Evolutionary conservation across 2,329 filamentous ascomycete species (phyloP), one percentile per base, ranked within the genome.

Genomic region (Aspergillus jensenii): DNA sequence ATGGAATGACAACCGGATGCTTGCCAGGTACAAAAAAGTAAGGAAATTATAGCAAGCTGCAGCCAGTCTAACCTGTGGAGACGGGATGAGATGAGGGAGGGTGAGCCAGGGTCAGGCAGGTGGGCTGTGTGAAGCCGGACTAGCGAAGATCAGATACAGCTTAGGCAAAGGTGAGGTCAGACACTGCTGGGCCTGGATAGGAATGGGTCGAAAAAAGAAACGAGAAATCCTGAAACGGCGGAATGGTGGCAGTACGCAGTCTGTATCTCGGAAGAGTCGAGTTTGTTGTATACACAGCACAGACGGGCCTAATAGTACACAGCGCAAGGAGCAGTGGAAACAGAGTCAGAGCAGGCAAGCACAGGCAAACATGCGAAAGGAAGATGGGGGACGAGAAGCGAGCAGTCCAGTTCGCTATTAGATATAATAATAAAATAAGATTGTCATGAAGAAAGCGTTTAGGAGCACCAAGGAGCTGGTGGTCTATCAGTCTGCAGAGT

Each of bases 51-150:
- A 37, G 21, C 44, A 37, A 49, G 44, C 54, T 62, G 59, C 56
- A 58, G 58, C 27, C 9, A 3, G 56, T 45, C 41, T 21, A 59
- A 55, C 40, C 48, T 64, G 62, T 59, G 60, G 59, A 59, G 60
- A 60, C 54, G 45, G 50, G 44, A 52, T 51, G 52, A 49, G 45
- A 55, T 44, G 53, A 56, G 54, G 59, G 50, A 49, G 50, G 19
- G 49, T 54, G 48, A 48, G 46, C 21, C 44, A 49, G 52, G 52
- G 44, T 55, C 50, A 55, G 31, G 37, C 23, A 57, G 50, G 60
- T 59, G 62, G 64, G 63, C 63, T 66, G 64, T 65, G 64, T 63
- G 59, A 51, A 61, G 45, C 51, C 50, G 37, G 55, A 46, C 53
- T 56, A 58, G 51, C 37, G 50, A 49, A 56, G 56, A 57, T 57